A percentile compares a stretch with the other conserved stretches of the same genome.
Evolutionary conservation across 345 rosid species (phyloP).

Genomic region (Nasturtium officinale): DNA sequence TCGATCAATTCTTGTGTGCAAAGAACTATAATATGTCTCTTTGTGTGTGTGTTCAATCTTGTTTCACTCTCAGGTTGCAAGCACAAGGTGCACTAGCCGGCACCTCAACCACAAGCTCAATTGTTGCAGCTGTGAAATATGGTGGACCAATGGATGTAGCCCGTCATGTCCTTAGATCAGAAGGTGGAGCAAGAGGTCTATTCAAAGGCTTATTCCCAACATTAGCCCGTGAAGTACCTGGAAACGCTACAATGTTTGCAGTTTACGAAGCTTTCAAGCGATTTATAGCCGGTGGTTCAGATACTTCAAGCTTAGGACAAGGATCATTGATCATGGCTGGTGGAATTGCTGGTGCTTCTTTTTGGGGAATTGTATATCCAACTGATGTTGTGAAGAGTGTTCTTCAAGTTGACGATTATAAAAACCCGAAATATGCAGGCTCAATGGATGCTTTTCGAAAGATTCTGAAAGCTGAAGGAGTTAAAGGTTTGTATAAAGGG

Average conservation of each 20-base stretch:
- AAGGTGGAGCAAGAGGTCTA: slow-evolving; percentile 83
- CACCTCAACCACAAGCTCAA: slow-evolving; percentile 46
- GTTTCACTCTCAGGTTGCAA: slow-evolving; percentile 66
- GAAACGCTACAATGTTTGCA: slow-evolving; percentile 91
- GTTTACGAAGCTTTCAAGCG: slow-evolving; percentile 81
- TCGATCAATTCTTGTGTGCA: neutral
- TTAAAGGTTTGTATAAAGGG: slow-evolving; percentile 93
- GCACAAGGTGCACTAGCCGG: slow-evolving; percentile 82
- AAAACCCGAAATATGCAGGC: slow-evolving; percentile 76
- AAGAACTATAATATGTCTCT: neutral
- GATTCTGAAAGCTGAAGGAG: slow-evolving; percentile 77
- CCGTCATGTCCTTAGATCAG: slow-evolving; percentile 77
- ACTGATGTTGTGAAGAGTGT: slow-evolving; percentile 96
- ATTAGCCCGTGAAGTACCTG: slow-evolving; percentile 90
- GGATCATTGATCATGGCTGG: slow-evolving; percentile 85
- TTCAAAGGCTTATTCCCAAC: slow-evolving; percentile 97
- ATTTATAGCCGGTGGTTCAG: slow-evolving; percentile 79
- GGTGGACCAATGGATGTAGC: slow-evolving; percentile 98
- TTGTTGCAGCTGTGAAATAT: slow-evolving; percentile 66
- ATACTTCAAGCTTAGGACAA: slow-evolving; percentile 85
- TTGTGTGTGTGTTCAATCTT: slow-evolving; percentile 26
- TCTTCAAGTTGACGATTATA: slow-evolving; percentile 88
- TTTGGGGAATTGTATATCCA: slow-evolving; percentile 87
- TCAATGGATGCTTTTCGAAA: slow-evolving; percentile 71
- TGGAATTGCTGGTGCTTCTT: slow-evolving; percentile 87